These are phyloP conservation scores for Centella asiatica DNA, from an alignment of 129 eudicot species.

Conservation along the genomic window DNA sequence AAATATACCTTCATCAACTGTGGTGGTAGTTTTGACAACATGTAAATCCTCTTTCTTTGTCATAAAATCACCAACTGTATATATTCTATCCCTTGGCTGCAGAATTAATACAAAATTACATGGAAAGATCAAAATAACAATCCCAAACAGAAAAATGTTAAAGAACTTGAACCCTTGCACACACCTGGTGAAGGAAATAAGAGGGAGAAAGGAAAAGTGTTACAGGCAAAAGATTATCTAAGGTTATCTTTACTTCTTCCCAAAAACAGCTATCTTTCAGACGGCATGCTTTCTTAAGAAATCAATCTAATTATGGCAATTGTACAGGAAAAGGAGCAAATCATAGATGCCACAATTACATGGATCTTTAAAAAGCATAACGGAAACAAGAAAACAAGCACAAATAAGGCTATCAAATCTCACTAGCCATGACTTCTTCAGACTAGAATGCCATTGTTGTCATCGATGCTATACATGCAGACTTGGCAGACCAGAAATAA, in stretches of 20 bases:
- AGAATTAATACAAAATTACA: slow-evolving; percentile 13
- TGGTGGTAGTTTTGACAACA: slow-evolving; percentile 64
- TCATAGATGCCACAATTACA: not conserved
- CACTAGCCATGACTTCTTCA: not conserved
- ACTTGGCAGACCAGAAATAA: not conserved
- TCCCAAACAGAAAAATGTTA: slow-evolving; percentile 1
- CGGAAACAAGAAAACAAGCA: not conserved
- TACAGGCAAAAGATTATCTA: not conserved
- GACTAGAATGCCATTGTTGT: not conserved
- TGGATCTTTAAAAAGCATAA: not conserved
- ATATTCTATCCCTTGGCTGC: slow-evolving; percentile 55
- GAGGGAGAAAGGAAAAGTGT: not conserved
- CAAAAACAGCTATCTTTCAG: not conserved
- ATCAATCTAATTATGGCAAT: not conserved
- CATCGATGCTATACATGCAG: not conserved
- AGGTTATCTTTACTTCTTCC: not conserved
- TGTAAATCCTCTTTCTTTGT: slow-evolving; percentile 58
- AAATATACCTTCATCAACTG: slow-evolving; percentile 75
- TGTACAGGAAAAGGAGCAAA: not conserved
- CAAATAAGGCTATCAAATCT: not conserved
- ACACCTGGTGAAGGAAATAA: too few species aligned
- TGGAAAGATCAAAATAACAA: not conserved
- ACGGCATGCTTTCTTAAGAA: not conserved
- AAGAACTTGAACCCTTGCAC: too few species aligned
- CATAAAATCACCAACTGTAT: slow-evolving; percentile 83